Evolutionary conservation across 2,329 filamentous ascomycete species (phyloP).

Genomic region (Aspergillus pseudonomiae): DNA sequence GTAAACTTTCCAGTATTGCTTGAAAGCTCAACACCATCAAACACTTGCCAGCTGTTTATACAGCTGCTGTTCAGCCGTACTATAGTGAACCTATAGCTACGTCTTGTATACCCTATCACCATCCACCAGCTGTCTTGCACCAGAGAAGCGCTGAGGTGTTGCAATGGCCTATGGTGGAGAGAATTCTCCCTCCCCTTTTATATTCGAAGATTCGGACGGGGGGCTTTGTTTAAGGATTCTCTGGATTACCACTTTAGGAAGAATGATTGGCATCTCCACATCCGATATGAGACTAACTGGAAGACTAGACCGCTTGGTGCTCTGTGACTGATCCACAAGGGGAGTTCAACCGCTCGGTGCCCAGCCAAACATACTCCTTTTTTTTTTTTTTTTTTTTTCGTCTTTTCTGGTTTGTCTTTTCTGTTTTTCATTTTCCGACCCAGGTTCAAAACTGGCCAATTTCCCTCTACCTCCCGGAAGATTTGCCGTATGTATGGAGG

Average conservation of each 20-base stretch:
- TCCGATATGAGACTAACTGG: neutral
- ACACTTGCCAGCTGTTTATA: neutral
- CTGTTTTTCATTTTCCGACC: neutral
- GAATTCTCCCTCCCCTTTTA: neutral
- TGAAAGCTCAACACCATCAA: neutral
- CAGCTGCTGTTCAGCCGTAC: neutral
- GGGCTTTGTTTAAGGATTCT: neutral
- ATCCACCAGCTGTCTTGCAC: neutral
- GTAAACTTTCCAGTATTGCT: neutral
- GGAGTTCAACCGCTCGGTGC: neutral
- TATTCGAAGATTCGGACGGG: neutral
- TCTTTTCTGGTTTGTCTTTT: neutral
- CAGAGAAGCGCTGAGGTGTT: neutral
- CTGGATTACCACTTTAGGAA: conserved; percentile 1
- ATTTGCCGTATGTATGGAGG: neutral
- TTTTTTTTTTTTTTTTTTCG: neutral
- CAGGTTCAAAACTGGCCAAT: neutral
- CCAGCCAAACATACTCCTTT: neutral
- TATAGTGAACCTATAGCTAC: neutral
- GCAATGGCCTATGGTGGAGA: neutral
- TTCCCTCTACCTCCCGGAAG: neutral
- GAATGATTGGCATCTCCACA: conserved; percentile 13
- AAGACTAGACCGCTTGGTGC: conserved; percentile 13
- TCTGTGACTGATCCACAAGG: conserved; percentile 14
- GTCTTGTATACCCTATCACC: neutral